These are phyloP conservation scores for Leonotis leonurus DNA, from an alignment of 257 asterid genomes.

Conservation along the genomic window DNA sequence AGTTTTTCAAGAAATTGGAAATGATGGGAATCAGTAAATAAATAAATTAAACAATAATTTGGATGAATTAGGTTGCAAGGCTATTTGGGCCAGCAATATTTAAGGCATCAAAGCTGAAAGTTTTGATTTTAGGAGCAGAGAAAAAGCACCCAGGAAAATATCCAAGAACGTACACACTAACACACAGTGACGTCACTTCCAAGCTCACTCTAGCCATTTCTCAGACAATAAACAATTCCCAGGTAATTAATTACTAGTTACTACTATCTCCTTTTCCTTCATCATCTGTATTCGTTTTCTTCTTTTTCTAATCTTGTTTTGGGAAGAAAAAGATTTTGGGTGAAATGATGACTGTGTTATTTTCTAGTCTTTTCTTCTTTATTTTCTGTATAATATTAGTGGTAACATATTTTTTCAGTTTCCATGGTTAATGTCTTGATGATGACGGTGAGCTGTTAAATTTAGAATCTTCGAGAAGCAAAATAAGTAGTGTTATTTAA, in stretches of 20 bases:
- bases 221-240: conserved; percentile 32
- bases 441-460: neutral
- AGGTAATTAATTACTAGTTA: conserved; percentile 16
- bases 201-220: conserved; percentile 76
- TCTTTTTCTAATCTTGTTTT: neutral
- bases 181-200: conserved; percentile 76
- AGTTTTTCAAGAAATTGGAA: too few relatives aligned
- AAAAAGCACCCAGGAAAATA: conserved; percentile 64
- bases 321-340: neutral
- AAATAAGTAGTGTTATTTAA: too few relatives aligned
- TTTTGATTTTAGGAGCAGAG: conserved; percentile 65
- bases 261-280: too few relatives aligned
- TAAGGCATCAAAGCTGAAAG: conserved; percentile 72
- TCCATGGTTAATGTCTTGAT: neutral
- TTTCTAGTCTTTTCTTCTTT: neutral
- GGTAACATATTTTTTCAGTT: neutral
- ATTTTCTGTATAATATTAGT: too few relatives aligned
- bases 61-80: conserved; percentile 55
- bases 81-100: conserved; percentile 81
- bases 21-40: too few relatives aligned
- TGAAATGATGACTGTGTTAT: neutral
- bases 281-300: too few relatives aligned
- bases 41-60: too few relatives aligned
- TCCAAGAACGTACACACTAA: conserved; percentile 76
- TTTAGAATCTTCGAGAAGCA: neutral